phyloP scores from a whole-genome alignment of 2,329 filamentous ascomycete species.

The Colletotrichum echinochloae region DNA sequence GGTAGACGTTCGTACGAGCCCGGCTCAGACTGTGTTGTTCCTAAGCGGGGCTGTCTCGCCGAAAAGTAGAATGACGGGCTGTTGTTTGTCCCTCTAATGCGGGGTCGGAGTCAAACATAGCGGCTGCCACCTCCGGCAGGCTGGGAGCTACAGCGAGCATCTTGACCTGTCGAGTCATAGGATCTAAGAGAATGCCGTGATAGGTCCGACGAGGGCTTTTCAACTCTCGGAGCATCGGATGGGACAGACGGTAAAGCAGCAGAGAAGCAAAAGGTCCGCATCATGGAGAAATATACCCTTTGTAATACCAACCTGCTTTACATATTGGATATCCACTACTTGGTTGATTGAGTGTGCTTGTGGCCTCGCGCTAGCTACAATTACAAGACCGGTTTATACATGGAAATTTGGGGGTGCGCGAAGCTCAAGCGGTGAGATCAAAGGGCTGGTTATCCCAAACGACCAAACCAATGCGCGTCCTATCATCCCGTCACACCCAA shows the following conservation, averaged over 20 bases:
- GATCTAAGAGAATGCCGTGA: not conserved
- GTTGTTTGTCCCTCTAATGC: not conserved
- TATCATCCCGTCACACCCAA: not conserved
- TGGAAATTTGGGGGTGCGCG: not conserved
- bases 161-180: slow-evolving; percentile 5
- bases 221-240: slow-evolving; percentile 30
- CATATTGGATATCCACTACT: slow-evolving; percentile 3
- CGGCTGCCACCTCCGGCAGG: not conserved
- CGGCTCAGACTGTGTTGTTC: not conserved
- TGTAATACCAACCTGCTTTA: slow-evolving; percentile 27
- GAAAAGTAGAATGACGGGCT: not conserved
- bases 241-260: slow-evolving; percentile 12
- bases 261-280: slow-evolving; percentile 22
- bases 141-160: not conserved
- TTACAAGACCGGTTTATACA: too few relatives aligned
- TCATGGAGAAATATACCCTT: slow-evolving; percentile 38
- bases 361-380: too few relatives aligned
- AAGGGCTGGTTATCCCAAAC: not conserved
- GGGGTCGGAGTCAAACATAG: not conserved
- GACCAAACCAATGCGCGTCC: not conserved
- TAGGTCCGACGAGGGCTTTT: slow-evolving; percentile 6
- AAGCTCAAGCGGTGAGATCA: not conserved
- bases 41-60: not conserved
- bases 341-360: not conserved
- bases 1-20: not conserved